Conservation (phyloP, 768 basidiomycete species). For the Glaciozyma martinii region DNA sequence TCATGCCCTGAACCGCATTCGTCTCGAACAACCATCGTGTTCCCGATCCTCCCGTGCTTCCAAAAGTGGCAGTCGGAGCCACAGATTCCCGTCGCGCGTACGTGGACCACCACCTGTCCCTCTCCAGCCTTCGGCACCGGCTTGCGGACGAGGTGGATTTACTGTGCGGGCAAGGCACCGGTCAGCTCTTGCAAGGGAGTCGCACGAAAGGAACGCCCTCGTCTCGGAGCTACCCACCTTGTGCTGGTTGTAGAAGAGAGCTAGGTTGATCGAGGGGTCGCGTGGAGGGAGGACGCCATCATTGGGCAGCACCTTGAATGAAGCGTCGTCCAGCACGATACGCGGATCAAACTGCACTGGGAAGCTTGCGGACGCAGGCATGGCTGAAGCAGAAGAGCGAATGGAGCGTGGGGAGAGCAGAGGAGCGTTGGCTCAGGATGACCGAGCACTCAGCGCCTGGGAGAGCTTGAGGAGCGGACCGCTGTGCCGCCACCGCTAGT, state of each 20-base stretch:
- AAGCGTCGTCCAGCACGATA: conserved; percentile 38
- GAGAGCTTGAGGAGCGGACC: no score
- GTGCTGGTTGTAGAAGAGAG: conserved; percentile 35
- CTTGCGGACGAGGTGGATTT: conserved; percentile 40
- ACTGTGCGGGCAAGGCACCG: conserved; percentile 34
- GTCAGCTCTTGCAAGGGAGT: neutral
- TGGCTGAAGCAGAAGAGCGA: no score
- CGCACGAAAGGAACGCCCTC: neutral
- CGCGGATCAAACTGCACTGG: conserved; percentile 38
- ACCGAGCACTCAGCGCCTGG: no score
- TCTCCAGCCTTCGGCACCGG: conserved; percentile 32
- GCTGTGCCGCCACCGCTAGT: no score
- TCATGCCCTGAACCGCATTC: conserved; percentile 22
- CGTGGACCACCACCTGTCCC: conserved; percentile 34
- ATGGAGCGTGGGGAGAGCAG: neutral
- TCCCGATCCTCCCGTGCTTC: conserved; percentile 40
- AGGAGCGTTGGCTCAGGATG: neutral
- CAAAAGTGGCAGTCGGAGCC: conserved; percentile 21
- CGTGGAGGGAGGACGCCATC: conserved; percentile 23
- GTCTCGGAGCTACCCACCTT: conserved; percentile 14
- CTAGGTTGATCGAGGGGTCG: conserved; percentile 37
- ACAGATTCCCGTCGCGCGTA: conserved; percentile 43
- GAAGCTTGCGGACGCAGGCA: conserved; percentile 11
- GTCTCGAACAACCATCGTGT: conserved; percentile 38
- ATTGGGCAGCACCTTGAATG: conserved; percentile 36